Evolutionary conservation across 306 rosid genomes (phyloP).

Genomic region (Quercus gilva): DNA sequence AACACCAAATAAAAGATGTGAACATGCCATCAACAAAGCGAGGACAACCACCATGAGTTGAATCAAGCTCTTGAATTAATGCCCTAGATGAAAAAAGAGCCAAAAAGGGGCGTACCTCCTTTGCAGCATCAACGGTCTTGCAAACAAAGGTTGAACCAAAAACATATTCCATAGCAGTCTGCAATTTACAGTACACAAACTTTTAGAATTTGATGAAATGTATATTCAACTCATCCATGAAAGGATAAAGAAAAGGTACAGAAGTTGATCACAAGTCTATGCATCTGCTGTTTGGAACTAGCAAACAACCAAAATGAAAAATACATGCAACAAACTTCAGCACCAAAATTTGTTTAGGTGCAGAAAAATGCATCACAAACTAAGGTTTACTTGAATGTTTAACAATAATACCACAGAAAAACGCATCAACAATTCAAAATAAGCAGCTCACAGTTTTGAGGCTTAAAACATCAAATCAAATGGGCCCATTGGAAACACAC

Average conservation of each 20-base stretch:
- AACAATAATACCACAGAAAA: not conserved
- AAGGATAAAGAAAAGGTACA: not conserved
- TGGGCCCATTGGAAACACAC: constrained; percentile 33
- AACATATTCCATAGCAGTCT: constrained; percentile 90
- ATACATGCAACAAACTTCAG: constrained; percentile 23
- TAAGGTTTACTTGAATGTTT: not conserved
- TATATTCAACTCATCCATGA: not conserved
- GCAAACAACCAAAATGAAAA: constrained; percentile 7
- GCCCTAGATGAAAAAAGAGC: constrained; percentile 6
- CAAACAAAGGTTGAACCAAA: constrained; percentile 96
- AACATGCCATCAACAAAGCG: constrained; percentile 3
- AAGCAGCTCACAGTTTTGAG: not conserved
- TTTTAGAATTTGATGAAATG: constrained; percentile 8
- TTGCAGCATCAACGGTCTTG: constrained; percentile 79
- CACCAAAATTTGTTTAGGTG: not conserved
- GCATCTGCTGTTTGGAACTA: not conserved
- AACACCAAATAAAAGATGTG: not conserved
- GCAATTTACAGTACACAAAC: constrained; percentile 30
- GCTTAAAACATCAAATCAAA: not conserved
- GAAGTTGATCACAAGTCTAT: not conserved
- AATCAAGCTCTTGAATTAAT: constrained; percentile 7
- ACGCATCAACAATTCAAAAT: constrained; percentile 12
- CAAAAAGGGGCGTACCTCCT: constrained; percentile 62
- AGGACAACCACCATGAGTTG: constrained; percentile 3
- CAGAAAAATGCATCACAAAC: not conserved